Conservation (phyloP, 2,329 filamentous ascomycete genomes). For the Nigrograna mackinnonii region DNA sequence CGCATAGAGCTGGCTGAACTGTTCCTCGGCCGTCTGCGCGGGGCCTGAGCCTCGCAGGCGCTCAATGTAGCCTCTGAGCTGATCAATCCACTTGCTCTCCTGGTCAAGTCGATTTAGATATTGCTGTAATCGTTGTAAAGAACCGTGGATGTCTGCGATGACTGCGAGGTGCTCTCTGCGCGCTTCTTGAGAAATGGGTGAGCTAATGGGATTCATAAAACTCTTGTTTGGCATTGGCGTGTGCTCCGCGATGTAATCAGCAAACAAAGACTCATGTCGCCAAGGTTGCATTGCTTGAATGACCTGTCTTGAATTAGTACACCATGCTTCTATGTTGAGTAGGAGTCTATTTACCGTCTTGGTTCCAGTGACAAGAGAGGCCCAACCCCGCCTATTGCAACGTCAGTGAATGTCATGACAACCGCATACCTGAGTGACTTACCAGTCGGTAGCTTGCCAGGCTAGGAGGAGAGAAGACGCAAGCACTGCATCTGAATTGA, state of each 20-base stretch:
- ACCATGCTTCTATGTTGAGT: not conserved
- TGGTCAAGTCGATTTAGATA: constrained; percentile 49
- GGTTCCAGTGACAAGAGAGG: constrained; percentile 87
- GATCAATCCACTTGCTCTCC: constrained; percentile 53
- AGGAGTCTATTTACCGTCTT: constrained; percentile 69
- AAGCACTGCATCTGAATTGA: constrained; percentile 88
- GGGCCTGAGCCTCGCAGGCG: constrained; percentile 45
- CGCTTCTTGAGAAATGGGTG: constrained; percentile 60
- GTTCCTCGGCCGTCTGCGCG: constrained; percentile 67
- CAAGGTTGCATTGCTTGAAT: constrained; percentile 89
- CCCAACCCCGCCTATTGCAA: constrained; percentile 78
- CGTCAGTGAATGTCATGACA: not conserved
- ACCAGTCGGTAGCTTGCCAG: constrained; percentile 98
- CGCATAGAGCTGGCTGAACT: constrained; percentile 87
- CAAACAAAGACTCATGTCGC: constrained; percentile 87
- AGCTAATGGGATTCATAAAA: constrained; percentile 67
- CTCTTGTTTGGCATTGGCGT: constrained; percentile 44
- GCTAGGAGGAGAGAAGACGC: constrained; percentile 90
- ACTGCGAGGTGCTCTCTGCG: constrained; percentile 59
- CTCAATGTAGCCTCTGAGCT: constrained; percentile 52
- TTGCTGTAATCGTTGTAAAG: constrained; percentile 48
- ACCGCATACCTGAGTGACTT: constrained; percentile 44
- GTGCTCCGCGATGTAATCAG: constrained; percentile 79
- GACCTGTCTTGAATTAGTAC: constrained; percentile 56
- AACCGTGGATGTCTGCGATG: constrained; percentile 45